Evolutionary conservation across 306 rosid genomes (phyloP), one percentile per base, ranked within the genome.

Genomic region (Arachis hypogaea): DNA sequence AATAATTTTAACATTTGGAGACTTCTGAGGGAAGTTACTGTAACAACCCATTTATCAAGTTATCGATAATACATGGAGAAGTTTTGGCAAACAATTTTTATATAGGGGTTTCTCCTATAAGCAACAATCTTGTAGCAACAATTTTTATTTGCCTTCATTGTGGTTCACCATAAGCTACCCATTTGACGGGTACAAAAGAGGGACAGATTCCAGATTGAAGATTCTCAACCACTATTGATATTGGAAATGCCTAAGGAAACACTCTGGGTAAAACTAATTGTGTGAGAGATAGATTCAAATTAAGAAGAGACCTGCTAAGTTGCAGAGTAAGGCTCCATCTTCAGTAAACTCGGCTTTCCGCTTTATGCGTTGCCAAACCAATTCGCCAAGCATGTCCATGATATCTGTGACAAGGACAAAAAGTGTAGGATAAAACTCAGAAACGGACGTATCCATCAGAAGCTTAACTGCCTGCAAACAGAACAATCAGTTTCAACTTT

Each of bases 331-430:
- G 64, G 75, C 78, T 87, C 93, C 95, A 62, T 91, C 94, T 66
- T 87, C 96, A 60, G 91, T 44, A 85, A 86, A 88, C 79, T 94
- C 97, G 54, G 98, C 93, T 87, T 88, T 94, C 69, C 14, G 77
- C 79, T 85, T 91, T 74, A 94, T 91, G 81, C 97, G 96, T 50
- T 82, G 91, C 98, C 97, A 94, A 62, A 94, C 98, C 85, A 94
- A 78, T 83, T 89, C 81, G 45, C 98, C 98, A 43, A 94, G 82
- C 92, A 88, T 91, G 83, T 94, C 98, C 93, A 94, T 66, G 70
- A 91, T 84, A 86, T 94, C 91, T 57, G 91, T 84, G 65, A 85
- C 94, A 69, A 89, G 97, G 83, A 88, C 93, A 85, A 94, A 94
- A 65, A 94, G 88, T 1, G 95, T 89, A 74, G 97, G 97, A 80